Evolutionary conservation across 768 basidiomycete species (phyloP).

Genomic region (Tremella yokohamensis): DNA sequence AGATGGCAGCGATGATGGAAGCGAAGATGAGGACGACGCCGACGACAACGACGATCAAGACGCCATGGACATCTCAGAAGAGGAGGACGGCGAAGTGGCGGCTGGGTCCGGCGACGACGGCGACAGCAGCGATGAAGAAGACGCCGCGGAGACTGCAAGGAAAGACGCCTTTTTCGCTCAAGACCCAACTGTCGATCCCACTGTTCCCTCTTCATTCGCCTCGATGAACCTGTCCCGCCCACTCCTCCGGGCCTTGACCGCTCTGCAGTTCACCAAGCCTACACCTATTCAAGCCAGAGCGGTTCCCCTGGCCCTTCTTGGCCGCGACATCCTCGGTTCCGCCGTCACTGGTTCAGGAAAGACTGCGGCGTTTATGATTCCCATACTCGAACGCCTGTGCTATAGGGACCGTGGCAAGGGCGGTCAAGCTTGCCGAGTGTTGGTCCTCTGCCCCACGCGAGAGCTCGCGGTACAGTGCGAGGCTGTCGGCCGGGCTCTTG

Average conservation of each 20-base stretch:
- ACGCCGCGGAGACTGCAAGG: conserved; percentile 61
- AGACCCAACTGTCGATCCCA: conserved; percentile 60
- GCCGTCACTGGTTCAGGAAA: conserved; percentile 98
- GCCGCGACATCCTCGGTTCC: conserved; percentile 92
- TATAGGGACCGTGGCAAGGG: conserved; percentile 87
- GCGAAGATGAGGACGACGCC: conserved; percentile 39
- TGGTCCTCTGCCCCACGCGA: conserved; percentile 88
- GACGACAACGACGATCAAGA: conserved; percentile 25
- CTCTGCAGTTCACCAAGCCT: conserved; percentile 65
- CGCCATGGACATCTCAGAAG: conserved; percentile 34
- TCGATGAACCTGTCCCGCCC: conserved; percentile 95
- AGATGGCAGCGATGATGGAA: conserved; percentile 48
- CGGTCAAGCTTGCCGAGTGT: conserved; percentile 64
- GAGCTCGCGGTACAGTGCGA: conserved; percentile 95
- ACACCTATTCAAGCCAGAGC: conserved; percentile 95
- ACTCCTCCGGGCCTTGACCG: conserved; percentile 81
- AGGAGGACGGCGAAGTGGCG: conserved; percentile 20
- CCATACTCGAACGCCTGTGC: conserved; percentile 83
- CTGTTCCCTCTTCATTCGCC: conserved; percentile 68
- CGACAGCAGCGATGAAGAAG: conserved; percentile 54
- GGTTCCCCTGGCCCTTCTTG: conserved; percentile 86
- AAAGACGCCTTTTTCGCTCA: conserved; percentile 77
- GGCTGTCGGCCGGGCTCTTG: conserved; percentile 81
- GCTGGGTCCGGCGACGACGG: conserved; percentile 50
- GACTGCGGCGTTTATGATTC: conserved; percentile 94